A percentile compares a stretch with the other conserved stretches of the same genome.
These are phyloP conservation scores for Aspergillus mulundensis DNA, from an alignment of 495 filamentous ascomycete genomes.

Conservation along the genomic window DNA sequence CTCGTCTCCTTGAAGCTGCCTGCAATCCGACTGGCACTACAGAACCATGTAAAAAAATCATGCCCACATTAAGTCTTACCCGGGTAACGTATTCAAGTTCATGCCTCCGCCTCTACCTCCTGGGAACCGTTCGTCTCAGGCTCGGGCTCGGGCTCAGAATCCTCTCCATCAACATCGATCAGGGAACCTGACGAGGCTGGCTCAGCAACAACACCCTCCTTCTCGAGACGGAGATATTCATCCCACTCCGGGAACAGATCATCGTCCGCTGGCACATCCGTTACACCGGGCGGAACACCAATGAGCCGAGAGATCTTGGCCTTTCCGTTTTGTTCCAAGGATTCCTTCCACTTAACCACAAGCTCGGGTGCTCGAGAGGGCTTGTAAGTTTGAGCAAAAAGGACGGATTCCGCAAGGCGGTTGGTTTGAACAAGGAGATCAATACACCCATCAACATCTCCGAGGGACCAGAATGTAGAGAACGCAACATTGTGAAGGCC, in stretches of 20 bases:
- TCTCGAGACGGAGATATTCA: constrained; percentile 78
- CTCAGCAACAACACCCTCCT: constrained; percentile 50
- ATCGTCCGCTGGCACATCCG: constrained; percentile 61
- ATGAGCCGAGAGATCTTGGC: constrained; percentile 76
- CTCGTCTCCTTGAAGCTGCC: background rate
- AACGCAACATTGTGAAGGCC: constrained; percentile 91
- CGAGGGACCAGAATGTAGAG: constrained; percentile 81
- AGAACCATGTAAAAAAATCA: background rate
- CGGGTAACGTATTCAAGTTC: constrained; percentile 8
- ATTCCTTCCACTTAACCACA: constrained; percentile 73
- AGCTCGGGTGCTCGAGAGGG: constrained; percentile 69
- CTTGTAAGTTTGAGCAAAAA: constrained; percentile 93
- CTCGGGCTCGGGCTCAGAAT: constrained; percentile 19
- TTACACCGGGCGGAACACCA: constrained; percentile 65
- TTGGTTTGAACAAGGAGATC: constrained; percentile 74
- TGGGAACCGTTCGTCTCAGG: constrained; percentile 32
- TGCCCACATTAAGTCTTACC: constrained; percentile 3
- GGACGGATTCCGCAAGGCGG: constrained; percentile 75
- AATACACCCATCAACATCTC: constrained; percentile 76
- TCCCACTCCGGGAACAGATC: constrained; percentile 97
- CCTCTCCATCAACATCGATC: constrained; percentile 45
- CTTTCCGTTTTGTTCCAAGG: constrained; percentile 74
- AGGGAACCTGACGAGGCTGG: constrained; percentile 42
- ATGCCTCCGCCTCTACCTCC: constrained; percentile 28
- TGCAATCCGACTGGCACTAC: background rate